Evolutionary conservation across 345 rosid genomes (phyloP), one percentile per base, ranked within the genome.

Genomic region (Eucalyptus paniculata): DNA sequence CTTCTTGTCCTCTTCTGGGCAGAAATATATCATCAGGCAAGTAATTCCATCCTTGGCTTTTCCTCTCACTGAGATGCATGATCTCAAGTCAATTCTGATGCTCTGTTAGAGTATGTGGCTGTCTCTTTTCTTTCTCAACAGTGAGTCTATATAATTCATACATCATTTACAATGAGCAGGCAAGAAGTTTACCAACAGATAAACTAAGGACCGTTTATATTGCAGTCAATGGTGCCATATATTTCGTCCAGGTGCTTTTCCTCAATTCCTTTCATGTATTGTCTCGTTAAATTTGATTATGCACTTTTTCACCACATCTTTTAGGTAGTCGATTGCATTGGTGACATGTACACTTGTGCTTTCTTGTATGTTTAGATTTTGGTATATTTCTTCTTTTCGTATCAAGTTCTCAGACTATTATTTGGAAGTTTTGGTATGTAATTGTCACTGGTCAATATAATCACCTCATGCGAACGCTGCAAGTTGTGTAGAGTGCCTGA

Each of bases 1-100:
- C 92, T 98, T 89, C 97, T 98, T 15, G 99, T 97, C 88, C 94
- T 98, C 65, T 98, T 98, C 90, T 98, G 99, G 99, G 99, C 99
- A 34, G 99, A 98, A 93, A 98, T 98, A 94, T 98, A 98, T 94
- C 99, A 96, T 92, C 99, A 98, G 99, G 99, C 93, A 93, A 93
- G 96, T 90, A 50, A 69, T 87, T 45, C 34, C 81, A 44, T 54
- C 56, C 54, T 32, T 89, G 87, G 53, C 45, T 85, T 37, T 50
- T 54, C 44, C 32, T 18, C 44, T 40, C 19, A 50, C 30, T 87
- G 34, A 89, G 53, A 23, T 30, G 72, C 72, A 49, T 34, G 82
- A 53, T 18, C 50, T 30, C 86, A 80, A 45, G n/a, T 54, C 12
- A 32, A 24, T 50, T 45, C 86, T 67, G 42, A 72, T 30, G 77